Percentiles rank a stretch among this genome's conserved stretches.
Evolutionary conservation across 2,329 filamentous ascomycete species (phyloP).

Genomic region (Phoma sp.): DNA sequence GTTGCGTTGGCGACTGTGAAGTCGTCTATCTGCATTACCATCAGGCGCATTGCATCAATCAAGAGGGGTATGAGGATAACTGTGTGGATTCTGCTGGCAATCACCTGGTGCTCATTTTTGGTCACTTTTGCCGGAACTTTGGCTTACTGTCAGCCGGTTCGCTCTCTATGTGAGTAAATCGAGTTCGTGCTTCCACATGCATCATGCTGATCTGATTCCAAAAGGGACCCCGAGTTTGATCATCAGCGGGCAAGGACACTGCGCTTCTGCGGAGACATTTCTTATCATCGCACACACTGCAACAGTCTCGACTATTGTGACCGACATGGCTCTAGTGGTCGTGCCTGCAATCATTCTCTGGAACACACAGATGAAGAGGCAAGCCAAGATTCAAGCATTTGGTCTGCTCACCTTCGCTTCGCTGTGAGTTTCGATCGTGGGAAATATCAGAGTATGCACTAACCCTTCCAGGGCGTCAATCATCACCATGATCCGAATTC

Average conservation of each 20-base stretch:
- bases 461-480: constrained; percentile 6
- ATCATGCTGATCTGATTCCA: neutral
- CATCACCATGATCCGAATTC: constrained; percentile 24
- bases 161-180: constrained; percentile 11
- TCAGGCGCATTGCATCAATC: constrained; percentile 30
- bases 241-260: constrained; percentile 15
- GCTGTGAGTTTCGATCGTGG: constrained; percentile 10
- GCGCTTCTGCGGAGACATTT: constrained; percentile 25
- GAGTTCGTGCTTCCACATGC: neutral
- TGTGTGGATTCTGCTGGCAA: constrained; percentile 20
- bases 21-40: constrained; percentile 33
- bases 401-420: constrained; percentile 29
- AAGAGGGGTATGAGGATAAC: constrained; percentile 22
- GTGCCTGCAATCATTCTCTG: constrained; percentile 30
- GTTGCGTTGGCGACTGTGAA: constrained; percentile 29
- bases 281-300: constrained; percentile 29
- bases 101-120: constrained; percentile 30
- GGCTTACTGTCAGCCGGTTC: constrained; percentile 26
- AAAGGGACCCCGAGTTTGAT: constrained; percentile 1
- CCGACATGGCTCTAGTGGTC: constrained; percentile 27
- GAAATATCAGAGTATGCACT: neutral
- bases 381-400: constrained; percentile 31
- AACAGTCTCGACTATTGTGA: constrained; percentile 27
- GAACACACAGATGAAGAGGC: constrained; percentile 33
- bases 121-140: constrained; percentile 30